Base-by-base conservation (phyloP, 306 rosid genomes). In the Vicia faba region DNA sequence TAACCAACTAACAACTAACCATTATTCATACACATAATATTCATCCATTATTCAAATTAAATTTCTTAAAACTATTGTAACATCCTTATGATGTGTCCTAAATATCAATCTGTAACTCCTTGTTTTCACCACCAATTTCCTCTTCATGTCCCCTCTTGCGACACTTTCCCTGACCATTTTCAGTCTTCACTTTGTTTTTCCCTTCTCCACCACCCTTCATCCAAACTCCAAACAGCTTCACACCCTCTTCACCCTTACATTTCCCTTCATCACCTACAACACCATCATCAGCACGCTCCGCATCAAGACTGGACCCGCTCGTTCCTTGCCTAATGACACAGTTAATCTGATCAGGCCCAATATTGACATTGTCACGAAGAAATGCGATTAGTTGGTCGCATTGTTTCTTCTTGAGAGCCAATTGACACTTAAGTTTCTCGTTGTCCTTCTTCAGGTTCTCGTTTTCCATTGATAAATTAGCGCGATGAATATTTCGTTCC, bases 221-320 rank as follows among this genome's bases (percentile, higher is more conserved):
- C 98, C 93, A 93, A 77, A 93, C 91, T 9, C 99, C 99, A 64
- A 93, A 93, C 58, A 93, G 81, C 70, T 86, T 93, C 83, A 93
- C 65, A 0, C 70, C 71, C 4, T 13, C 56, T 4, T 28, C 61
- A 0, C 70, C 75, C 1, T 8, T 38, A 6, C 19, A 1, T 23
- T 61, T 54, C 11, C 11, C 16, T n/a, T 65, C 76, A 57, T 78
- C 85, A 57, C 80, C 85, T 44, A 7, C 82, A 15, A 38, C 76
- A 5, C 46, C 83, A 9, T 65, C 40, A 60, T 3, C 16, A 13
- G 33, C 65, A 77, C 35, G 19, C 64, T 70, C 73, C 69, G 67
- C 28, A 48, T 79, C 79, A 11, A 13, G 15, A 81, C 70, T 68
- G 80, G 88, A 79, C 75, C 51, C 89, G 25, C 54, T 14, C 44